Conservation (phyloP, 208 protist species). For the Trypanosoma conorhini region DNA sequence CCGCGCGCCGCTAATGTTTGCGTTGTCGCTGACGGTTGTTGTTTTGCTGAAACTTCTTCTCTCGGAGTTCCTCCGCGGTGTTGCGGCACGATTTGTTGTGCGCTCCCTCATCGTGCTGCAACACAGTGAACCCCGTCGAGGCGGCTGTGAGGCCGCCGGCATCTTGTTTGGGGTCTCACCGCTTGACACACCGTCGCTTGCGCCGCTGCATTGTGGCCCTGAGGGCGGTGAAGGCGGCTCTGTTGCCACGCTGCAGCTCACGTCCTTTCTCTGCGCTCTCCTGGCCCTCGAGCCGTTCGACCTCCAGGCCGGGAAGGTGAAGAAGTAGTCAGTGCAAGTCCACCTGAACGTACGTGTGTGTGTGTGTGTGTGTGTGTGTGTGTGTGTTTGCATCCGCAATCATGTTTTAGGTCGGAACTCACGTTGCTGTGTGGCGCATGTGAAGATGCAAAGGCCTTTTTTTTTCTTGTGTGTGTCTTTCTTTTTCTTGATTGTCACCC, state of each 20-base stretch:
- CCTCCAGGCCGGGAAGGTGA: conserved; percentile 35
- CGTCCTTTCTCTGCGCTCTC: conserved; percentile 39
- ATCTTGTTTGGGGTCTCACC: conserved; percentile 25
- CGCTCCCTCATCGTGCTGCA: conserved; percentile 24
- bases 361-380: not conserved
- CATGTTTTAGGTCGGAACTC: too few species aligned
- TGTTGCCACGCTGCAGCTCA: conserved; percentile 24
- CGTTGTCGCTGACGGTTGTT: conserved; percentile 18
- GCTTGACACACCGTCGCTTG: conserved; percentile 7
- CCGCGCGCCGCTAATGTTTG: conserved; percentile 25
- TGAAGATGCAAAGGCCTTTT: too few species aligned
- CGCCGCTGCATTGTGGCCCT: not conserved
- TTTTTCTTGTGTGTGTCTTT: too few species aligned
- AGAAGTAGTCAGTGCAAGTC: conserved; percentile 14
- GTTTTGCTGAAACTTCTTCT: conserved; percentile 37
- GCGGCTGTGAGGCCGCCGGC: not conserved
- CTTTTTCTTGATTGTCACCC: too few species aligned
- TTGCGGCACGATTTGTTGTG: conserved; percentile 37
- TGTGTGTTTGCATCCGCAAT: not conserved
- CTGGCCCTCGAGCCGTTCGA: conserved; percentile 37
- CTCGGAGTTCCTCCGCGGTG: conserved; percentile 26
- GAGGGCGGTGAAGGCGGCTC: not conserved
- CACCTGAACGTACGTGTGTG: conserved; percentile 10
- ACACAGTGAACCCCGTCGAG: not conserved
- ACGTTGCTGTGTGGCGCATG: too few species aligned